phyloP scores from a whole-genome alignment of 2,329 filamentous ascomycete genomes.

The Tolypocladium cylindrosporum region DNA sequence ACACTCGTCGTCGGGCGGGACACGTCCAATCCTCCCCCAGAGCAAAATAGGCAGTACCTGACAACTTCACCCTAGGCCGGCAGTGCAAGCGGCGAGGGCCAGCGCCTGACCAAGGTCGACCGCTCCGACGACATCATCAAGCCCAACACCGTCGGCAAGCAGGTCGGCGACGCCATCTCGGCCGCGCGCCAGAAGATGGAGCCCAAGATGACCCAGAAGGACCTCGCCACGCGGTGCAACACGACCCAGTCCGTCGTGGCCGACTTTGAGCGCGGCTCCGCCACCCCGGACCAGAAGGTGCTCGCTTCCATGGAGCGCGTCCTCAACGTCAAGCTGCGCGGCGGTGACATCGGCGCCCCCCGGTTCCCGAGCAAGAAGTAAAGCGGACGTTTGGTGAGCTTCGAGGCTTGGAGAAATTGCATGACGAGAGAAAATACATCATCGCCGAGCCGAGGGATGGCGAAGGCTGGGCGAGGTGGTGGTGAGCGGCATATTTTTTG shows the following conservation, averaged over 20 bases:
- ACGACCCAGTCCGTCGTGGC: conserved; percentile 70
- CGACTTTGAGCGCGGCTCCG: conserved; percentile 75
- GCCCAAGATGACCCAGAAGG: conserved; percentile 95
- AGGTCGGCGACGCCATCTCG: conserved; percentile 75
- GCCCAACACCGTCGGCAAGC: conserved; percentile 78
- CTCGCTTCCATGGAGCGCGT: conserved; percentile 69
- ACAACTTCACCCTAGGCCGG: conserved; percentile 13
- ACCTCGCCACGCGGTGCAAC: conserved; percentile 79
- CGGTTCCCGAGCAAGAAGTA: conserved; percentile 66
- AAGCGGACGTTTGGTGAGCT: conserved; percentile 9
- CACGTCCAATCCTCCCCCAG: not conserved
- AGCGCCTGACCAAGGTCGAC: conserved; percentile 96
- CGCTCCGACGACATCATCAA: conserved; percentile 96
- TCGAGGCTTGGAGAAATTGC: not conserved
- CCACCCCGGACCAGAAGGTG: conserved; percentile 74
- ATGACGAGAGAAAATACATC: not conserved
- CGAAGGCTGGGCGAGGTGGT: not conserved
- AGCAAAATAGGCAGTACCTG: conserved; percentile 2
- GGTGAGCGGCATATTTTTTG: not conserved
- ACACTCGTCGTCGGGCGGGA: not conserved
- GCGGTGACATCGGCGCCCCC: conserved; percentile 74
- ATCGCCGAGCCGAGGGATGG: not conserved
- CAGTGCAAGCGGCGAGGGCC: conserved; percentile 58
- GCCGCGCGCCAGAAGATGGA: conserved; percentile 69
- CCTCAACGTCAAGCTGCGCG: conserved; percentile 80